Evolutionary conservation across 331 rosid genomes (phyloP).

Genomic region (Dryas integrifolia): DNA sequence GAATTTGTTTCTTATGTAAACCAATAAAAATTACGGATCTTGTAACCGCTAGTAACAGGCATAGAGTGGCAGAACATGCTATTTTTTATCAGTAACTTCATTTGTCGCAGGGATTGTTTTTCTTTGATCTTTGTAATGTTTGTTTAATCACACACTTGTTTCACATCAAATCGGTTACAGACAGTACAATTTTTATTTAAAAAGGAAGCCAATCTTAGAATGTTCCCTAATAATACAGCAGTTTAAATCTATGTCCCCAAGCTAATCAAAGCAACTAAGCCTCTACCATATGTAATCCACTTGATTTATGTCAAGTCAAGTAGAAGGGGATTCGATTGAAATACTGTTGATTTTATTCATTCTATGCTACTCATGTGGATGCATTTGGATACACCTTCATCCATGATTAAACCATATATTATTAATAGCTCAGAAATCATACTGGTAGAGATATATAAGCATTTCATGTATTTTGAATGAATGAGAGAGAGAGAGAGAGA

Average conservation of each 20-base stretch:
- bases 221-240: not conserved
- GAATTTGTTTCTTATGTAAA: not conserved
- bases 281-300: not conserved
- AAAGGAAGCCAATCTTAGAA: not conserved
- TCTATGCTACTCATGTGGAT: not conserved
- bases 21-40: not conserved
- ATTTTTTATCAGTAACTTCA: not conserved
- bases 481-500: not conserved
- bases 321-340: too few species aligned
- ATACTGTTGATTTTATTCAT: too few species aligned
- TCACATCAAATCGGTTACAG: not conserved
- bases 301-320: not conserved
- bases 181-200: not conserved
- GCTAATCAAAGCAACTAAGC: not conserved
- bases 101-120: not conserved
- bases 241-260: not conserved
- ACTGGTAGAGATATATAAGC: not conserved
- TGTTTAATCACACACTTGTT: not conserved
- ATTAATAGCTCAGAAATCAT: not conserved
- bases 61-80: not conserved
- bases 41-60: constrained; percentile 3
- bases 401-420: not conserved
- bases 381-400: not conserved
- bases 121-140: not conserved
- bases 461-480: not conserved